A percentile compares a stretch with the other conserved stretches of the same genome.
Evolutionary conservation across 129 eudicot species (phyloP).

Genomic region (Cynara cardunculus): DNA sequence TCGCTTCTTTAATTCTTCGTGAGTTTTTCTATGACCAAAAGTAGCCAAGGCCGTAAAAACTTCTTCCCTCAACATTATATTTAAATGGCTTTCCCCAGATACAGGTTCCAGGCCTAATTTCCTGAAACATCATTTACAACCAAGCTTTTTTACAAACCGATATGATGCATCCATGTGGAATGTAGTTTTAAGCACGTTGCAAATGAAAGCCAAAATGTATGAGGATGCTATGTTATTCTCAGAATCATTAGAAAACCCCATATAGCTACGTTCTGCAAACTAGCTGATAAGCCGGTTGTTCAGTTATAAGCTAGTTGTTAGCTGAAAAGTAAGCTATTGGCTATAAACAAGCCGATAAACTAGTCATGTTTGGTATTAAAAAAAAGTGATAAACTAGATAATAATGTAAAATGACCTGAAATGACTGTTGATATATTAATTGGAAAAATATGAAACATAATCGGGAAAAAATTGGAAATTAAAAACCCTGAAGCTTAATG

Average conservation of each 20-base stretch:
- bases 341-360: background rate
- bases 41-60: conserved; percentile 42
- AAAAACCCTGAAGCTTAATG: background rate
- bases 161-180: background rate
- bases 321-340: background rate
- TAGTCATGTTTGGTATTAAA: background rate
- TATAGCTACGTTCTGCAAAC: background rate
- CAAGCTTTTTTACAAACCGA: background rate
- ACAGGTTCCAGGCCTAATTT: conserved; percentile 43
- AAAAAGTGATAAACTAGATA: background rate
- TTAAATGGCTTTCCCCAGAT: conserved; percentile 42
- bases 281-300: background rate
- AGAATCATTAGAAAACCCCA: background rate
- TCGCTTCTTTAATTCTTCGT: conserved; percentile 41
- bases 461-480: background rate
- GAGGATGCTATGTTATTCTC: background rate
- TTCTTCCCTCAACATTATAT: conserved; percentile 46
- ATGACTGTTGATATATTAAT: background rate
- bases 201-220: background rate
- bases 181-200: background rate
- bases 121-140: conserved; percentile 23
- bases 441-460: background rate
- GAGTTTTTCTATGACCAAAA: conserved; percentile 42
- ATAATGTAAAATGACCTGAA: background rate
- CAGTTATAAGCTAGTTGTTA: background rate